Base-by-base conservation (phyloP, 2,329 filamentous ascomycete genomes). In the Helotiales sp. region DNA sequence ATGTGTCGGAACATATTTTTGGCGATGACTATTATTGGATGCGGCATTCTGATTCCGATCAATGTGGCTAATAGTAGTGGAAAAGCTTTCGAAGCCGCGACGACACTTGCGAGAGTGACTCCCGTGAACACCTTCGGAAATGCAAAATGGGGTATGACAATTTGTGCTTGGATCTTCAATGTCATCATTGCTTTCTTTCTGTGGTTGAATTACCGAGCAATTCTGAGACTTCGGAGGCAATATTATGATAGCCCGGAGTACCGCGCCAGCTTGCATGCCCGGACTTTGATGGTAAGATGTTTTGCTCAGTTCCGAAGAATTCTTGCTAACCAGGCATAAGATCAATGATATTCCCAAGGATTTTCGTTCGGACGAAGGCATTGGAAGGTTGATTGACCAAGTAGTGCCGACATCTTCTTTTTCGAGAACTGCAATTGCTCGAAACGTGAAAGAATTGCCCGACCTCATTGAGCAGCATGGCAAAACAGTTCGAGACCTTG, bases 1-100 rank as follows among this genome's bases (percentile, higher is more conserved):
- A 98, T 99, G 96, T 92, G 92, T 76, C 89, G 96, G 68, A 96
- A 97, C 77, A 92, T 98, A 70, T 97, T 98, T 77, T 77, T 91
- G 30, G 80, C 87, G 7, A 81, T 97, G 64, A 86, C 89, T 30
- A 70, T 97, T 6, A 79, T 96, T 34, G 93, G 92, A 20, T 90
- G 92, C 71, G 84, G 83, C 61, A 87, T 98, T 67, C 84, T 97
- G 70, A 89, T 97, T 45, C 96, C 96, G 0, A 82, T 96, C 74
- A 95, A 97, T 76, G 79, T 92, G 67, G 81, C 82, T 7, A 81
- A 85, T 64, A 85, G 83, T 7, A 81, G 85, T 64, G 85, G 83
- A 62, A 77, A 79, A 26, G 76, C 63, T 10, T 73, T 63, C 22
- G 8, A 5, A 67, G 75, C 6, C 64, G 75, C 58, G 72, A 79